phyloP scores from a whole-genome alignment of 169 alveolate species.

The Neospora caninum region DNA sequence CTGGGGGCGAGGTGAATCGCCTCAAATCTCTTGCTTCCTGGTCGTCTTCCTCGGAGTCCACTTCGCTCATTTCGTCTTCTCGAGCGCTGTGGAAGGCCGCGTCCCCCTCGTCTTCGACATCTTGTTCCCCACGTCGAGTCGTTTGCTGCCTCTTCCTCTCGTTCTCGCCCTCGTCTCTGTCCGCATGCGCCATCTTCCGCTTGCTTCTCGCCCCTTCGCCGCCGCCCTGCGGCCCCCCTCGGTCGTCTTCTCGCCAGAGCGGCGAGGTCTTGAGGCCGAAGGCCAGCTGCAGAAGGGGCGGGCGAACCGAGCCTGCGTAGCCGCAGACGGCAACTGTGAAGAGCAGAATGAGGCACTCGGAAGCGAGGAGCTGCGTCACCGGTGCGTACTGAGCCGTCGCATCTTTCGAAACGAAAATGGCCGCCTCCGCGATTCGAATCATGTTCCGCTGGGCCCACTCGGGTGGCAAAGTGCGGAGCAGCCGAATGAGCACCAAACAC shows the following conservation, averaged over 20 bases:
- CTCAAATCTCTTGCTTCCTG: not conserved
- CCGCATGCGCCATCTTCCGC: not conserved
- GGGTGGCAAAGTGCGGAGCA: conserved; percentile 64
- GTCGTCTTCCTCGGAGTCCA: not conserved
- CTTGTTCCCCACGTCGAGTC: not conserved
- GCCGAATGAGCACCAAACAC: conserved; percentile 48
- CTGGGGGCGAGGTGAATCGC: not conserved
- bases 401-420: conserved; percentile 22
- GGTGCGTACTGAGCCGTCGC: conserved; percentile 16
- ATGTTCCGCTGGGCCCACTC: conserved; percentile 56
- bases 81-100: not conserved
- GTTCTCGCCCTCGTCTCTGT: not conserved
- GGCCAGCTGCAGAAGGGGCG: conserved; percentile 31
- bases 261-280: conserved; percentile 26
- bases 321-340: conserved; percentile 51
- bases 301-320: conserved; percentile 29
- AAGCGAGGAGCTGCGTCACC: conserved; percentile 17
- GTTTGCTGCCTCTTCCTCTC: not conserved
- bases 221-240: not conserved
- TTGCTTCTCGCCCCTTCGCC: not conserved
- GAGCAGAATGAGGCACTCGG: conserved; percentile 5
- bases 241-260: not conserved
- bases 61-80: not conserved
- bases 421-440: conserved; percentile 56
- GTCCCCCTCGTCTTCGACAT: not conserved